Conservation (phyloP, 208 protist genomes). For the Trypanosomatidae sp. region DNA sequence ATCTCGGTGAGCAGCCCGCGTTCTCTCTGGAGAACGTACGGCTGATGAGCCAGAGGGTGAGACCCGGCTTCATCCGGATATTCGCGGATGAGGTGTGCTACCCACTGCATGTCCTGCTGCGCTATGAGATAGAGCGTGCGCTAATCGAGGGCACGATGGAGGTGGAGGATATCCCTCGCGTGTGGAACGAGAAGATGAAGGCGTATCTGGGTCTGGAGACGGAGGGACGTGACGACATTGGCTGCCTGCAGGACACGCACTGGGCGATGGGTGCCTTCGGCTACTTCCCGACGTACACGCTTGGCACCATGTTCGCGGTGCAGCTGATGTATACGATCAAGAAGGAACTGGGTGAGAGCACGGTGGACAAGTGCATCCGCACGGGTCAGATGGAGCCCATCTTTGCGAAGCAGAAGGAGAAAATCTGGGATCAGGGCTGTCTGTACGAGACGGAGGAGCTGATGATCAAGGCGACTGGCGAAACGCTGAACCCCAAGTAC, state of each 20-base stretch:
- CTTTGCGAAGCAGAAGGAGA: constrained; percentile 73
- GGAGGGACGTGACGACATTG: constrained; percentile 66
- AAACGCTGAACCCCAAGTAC: constrained; percentile 76
- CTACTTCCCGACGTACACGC: constrained; percentile 90
- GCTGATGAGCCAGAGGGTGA: constrained; percentile 40
- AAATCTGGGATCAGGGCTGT: constrained; percentile 66
- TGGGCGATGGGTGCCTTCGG: constrained; percentile 69
- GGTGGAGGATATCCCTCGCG: constrained; percentile 71
- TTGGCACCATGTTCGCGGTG: constrained; percentile 80
- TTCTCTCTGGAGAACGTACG: constrained; percentile 61
- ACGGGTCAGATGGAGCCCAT: constrained; percentile 65
- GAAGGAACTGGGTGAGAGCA: constrained; percentile 57
- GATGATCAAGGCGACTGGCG: constrained; percentile 72
- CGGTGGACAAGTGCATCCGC: constrained; percentile 50
- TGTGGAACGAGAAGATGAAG: constrained; percentile 91
- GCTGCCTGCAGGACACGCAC: constrained; percentile 91
- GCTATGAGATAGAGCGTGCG: constrained; percentile 90
- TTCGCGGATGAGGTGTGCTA: constrained; percentile 91
- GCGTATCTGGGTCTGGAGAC: constrained; percentile 81
- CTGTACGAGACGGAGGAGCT: constrained; percentile 77
- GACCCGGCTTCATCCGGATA: constrained; percentile 81
- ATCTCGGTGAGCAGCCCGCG: constrained; percentile 57
- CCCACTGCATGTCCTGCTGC: constrained; percentile 87
- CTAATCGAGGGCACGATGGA: constrained; percentile 79
- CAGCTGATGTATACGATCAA: constrained; percentile 77